Evolutionary conservation across 768 basidiomycete genomes (phyloP), one percentile per base, ranked within the genome.

Genomic region (Pulveroboletus sp.): DNA sequence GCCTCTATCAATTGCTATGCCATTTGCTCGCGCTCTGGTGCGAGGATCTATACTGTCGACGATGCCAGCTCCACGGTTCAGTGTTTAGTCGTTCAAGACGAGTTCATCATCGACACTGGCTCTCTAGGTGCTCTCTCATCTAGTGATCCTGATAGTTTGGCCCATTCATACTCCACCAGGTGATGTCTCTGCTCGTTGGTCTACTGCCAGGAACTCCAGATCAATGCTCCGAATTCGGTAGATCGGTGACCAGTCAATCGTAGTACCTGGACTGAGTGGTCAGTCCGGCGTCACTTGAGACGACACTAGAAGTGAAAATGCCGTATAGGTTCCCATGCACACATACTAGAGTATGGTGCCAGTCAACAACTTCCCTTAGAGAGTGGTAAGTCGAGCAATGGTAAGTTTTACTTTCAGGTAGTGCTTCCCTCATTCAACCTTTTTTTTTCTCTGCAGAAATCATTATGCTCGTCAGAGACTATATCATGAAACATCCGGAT

Each of bases 321-420:
- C 2, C 8, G 47, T 32, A n/a, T 57, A 86, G 89, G 91, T 68
- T 85, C 88, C 4, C 89, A 91, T 68, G 83, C 74, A 0, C 89
- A 92, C 59, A 79, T 87, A 31, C 72, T 92, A 3, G 86, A 88
- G 65, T 89, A 89, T 60, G 89, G 89, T 11, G 82, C 82, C 18
- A 77, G 75, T 28, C 74, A 76, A 40, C 73, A 80, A 49, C 74
- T 90, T 37, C 77, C 83, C 41, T 72, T 93, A 6, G 82, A 81
- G 63, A 80, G 81, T 36, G 78, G 82, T 3, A 71, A 69, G 38
- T 80, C 78, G 4, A 72, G 83, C 21, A 64, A 75, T 74, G 87
- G 86, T 79, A 47, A 49, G 47, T 43, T 32, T 24, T 24, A 28
- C 26, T 18, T 15, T 53, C 26, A 44, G 17, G 17, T n/a, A 21